Conservation (phyloP, 2,329 filamentous ascomycete species). For the Alternaria angustiovoidea region DNA sequence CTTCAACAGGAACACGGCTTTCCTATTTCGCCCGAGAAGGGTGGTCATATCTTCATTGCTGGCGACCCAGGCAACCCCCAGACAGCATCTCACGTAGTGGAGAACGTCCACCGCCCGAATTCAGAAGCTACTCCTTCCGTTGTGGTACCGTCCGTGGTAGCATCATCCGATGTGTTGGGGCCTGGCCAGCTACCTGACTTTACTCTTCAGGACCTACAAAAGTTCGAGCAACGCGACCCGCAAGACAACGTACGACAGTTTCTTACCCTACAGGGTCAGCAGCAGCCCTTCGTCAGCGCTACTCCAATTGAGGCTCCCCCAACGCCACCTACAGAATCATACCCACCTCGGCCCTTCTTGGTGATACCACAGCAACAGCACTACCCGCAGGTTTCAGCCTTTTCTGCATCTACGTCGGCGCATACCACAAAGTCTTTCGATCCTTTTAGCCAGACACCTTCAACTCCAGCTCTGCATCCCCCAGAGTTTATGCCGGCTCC, state of each 20-base stretch:
- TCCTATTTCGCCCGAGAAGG: conserved; percentile 69
- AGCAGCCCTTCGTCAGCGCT: conserved; percentile 68
- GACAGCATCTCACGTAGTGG: conserved; percentile 64
- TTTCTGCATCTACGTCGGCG: conserved; percentile 48
- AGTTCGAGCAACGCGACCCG: conserved; percentile 76
- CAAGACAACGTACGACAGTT: conserved; percentile 95
- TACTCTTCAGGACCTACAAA: conserved; percentile 76
- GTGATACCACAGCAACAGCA: conserved; percentile 40
- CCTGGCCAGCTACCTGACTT: conserved; percentile 71
- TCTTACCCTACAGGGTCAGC: conserved; percentile 79
- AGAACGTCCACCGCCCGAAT: conserved; percentile 68
- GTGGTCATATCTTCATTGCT: conserved; percentile 77
- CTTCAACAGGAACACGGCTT: conserved; percentile 75
- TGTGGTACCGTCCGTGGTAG: conserved; percentile 71
- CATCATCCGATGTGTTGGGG: conserved; percentile 89
- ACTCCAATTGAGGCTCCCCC: conserved; percentile 65
- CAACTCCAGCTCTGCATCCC: conserved; percentile 47
- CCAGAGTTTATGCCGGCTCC: conserved; percentile 54
- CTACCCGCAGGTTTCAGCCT: conserved; percentile 42
- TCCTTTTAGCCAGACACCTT: conserved; percentile 24
- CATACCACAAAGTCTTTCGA: conserved; percentile 43
- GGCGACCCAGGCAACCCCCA: conserved; percentile 80
- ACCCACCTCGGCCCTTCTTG: conserved; percentile 46
- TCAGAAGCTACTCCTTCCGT: conserved; percentile 73
- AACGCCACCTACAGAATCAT: conserved; percentile 52